phyloP scores from a whole-genome alignment of 2,329 filamentous ascomycete genomes.

The Coniochaeta sp. region DNA sequence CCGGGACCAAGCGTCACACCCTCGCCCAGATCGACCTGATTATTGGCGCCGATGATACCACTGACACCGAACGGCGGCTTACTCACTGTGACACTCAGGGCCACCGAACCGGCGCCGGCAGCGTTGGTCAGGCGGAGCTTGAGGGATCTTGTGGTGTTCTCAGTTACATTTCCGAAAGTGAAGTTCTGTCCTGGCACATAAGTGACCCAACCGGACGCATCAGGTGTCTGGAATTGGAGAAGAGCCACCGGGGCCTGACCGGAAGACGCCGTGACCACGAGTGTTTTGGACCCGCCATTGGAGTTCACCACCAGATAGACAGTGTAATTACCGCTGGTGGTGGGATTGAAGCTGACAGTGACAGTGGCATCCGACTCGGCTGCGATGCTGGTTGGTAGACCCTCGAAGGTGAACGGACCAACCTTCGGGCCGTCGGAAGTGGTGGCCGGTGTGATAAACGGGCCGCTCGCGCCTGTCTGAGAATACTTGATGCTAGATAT shows the following conservation, averaged over 20 bases:
- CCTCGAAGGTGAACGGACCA: slow-evolving; percentile 40
- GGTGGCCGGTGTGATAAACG: slow-evolving; percentile 30
- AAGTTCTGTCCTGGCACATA: slow-evolving; percentile 37
- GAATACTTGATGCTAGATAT: slow-evolving; percentile 38
- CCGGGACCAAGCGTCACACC: slow-evolving; percentile 42
- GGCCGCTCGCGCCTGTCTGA: slow-evolving; percentile 31
- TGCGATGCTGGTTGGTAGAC: slow-evolving; percentile 35
- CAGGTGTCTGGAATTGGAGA: slow-evolving; percentile 46
- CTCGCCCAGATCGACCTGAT: slow-evolving; percentile 50
- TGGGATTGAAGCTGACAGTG: slow-evolving; percentile 38
- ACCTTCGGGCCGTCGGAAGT: slow-evolving; percentile 26
- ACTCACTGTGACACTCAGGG: slow-evolving; percentile 48
- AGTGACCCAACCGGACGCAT: slow-evolving; percentile 41
- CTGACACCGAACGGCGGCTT: slow-evolving; percentile 51
- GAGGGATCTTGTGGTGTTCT: slow-evolving; percentile 39
- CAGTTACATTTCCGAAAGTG: slow-evolving; percentile 46
- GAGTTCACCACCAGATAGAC: slow-evolving; percentile 40
- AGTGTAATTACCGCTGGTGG: slow-evolving; percentile 36
- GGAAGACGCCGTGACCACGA: slow-evolving; percentile 41
- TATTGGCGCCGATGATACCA: slow-evolving; percentile 46
- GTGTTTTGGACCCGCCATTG: slow-evolving; percentile 38
- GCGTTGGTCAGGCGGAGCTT: slow-evolving; percentile 48
- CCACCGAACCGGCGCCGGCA: slow-evolving; percentile 38
- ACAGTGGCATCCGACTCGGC: slow-evolving; percentile 31
- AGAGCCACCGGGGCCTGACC: slow-evolving; percentile 40